These are phyloP conservation scores for Cocos nucifera DNA, from an alignment of 176 grass and related monocot species.

Conservation along the genomic window DNA sequence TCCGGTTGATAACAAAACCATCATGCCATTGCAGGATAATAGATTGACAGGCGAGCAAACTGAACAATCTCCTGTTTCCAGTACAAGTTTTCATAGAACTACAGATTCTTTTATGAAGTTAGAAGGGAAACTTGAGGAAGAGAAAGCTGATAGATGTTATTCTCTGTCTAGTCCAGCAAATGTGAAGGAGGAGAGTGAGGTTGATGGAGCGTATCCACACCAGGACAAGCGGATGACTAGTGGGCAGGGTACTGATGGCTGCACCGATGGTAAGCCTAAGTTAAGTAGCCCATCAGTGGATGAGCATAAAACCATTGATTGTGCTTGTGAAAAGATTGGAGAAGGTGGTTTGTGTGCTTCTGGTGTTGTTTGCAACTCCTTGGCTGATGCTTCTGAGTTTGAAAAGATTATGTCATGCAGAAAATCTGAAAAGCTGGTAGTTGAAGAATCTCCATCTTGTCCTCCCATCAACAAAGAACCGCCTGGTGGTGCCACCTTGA, in stretches of 20 bases:
- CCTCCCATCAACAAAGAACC: slow-evolving; percentile 18
- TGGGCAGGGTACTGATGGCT: not conserved
- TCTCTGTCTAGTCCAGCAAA: not conserved
- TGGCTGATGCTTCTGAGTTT: slow-evolving; percentile 9
- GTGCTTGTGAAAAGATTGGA: slow-evolving; percentile 34
- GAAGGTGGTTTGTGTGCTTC: slow-evolving; percentile 21
- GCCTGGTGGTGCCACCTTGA: slow-evolving; percentile 18
- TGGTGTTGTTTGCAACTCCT: slow-evolving; percentile 14
- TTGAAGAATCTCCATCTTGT: slow-evolving; percentile 22
- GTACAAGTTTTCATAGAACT: slow-evolving; percentile 15
- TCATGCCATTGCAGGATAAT: slow-evolving; percentile 3
- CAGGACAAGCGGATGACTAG: not conserved
- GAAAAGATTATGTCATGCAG: slow-evolving; percentile 3
- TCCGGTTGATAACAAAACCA: not conserved
- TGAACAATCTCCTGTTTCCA: slow-evolving; percentile 8
- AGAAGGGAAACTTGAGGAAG: slow-evolving; percentile 20
- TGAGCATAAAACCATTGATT: slow-evolving; percentile 16
- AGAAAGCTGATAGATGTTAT: not conserved
- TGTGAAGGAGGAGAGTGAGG: slow-evolving; percentile 11
- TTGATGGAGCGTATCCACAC: slow-evolving; percentile 15
- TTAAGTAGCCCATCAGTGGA: slow-evolving; percentile 1
- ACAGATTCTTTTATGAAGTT: slow-evolving; percentile 27
- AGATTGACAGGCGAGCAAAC: slow-evolving; percentile 6
- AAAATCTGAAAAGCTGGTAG: slow-evolving; percentile 10
- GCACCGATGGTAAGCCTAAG: not conserved